A percentile compares a stretch with the other conserved stretches of the same genome.
phyloP scores from a whole-genome alignment of 1,284 basidiomycete species.

The Golubevia sp. region DNA sequence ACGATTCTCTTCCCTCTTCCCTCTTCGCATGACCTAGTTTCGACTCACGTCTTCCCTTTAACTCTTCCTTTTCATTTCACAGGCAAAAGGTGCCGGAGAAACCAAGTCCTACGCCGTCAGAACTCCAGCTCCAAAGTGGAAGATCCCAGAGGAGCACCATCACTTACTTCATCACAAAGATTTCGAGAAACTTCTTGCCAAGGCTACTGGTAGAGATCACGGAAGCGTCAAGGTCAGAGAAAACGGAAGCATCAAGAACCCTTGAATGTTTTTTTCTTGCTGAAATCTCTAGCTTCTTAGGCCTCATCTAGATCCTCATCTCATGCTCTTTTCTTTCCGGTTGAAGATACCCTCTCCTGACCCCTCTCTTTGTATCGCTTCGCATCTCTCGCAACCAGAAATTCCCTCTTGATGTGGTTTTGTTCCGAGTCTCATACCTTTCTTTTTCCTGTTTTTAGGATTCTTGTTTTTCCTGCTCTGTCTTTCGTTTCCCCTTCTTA shows the following conservation, averaged over 20 bases:
- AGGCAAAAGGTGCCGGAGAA: slow-evolving; percentile 34
- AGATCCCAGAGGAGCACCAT: slow-evolving; percentile 14
- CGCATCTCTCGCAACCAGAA: too few species aligned
- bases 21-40: neutral
- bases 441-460: too few species aligned
- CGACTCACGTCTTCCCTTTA: neutral
- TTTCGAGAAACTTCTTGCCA: neutral
- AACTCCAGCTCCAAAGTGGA: slow-evolving; percentile 36
- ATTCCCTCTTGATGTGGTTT: too few species aligned
- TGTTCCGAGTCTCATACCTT: too few species aligned
- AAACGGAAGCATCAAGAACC: neutral
- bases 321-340: too few species aligned
- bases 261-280: too few species aligned
- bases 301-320: too few species aligned
- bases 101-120: slow-evolving; percentile 46
- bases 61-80: slow-evolving; percentile 1
- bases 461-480: too few species aligned
- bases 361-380: too few species aligned
- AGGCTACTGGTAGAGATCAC: neutral
- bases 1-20: neutral
- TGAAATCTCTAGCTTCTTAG: too few species aligned
- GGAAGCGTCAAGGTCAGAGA: neutral
- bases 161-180: slow-evolving; percentile 8
- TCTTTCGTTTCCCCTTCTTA: too few species aligned
- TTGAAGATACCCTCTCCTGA: too few species aligned